Evolutionary conservation across 805 yeast species (phyloP).

Genomic region (Saturnispora bothae): DNA sequence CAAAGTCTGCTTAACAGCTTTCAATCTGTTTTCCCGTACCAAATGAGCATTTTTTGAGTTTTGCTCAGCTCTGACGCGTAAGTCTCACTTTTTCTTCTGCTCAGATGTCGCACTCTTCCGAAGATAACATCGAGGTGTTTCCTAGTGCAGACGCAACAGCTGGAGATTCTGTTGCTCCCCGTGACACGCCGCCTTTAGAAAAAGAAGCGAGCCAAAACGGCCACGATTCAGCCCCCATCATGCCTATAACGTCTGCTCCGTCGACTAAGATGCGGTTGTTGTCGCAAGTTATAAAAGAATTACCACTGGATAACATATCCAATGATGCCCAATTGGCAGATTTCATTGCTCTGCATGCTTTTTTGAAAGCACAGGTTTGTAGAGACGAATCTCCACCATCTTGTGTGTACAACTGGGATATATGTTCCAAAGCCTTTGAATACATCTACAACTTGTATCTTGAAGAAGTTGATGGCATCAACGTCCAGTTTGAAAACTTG

Average conservation of each 20-base stretch:
- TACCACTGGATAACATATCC: neutral
- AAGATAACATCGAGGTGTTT: neutral
- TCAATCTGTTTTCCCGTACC: no score
- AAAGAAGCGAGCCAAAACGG: neutral
- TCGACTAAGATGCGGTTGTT: neutral
- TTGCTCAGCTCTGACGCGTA: neutral
- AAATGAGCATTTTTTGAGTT: no score
- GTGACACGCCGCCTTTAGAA: neutral
- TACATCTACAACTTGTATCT: conserved; percentile 16
- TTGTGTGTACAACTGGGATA: conserved; percentile 23
- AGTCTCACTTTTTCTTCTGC: neutral
- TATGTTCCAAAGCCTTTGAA: conserved; percentile 16
- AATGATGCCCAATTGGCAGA: conserved; percentile 7
- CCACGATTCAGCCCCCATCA: neutral
- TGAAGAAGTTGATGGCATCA: conserved; percentile 15
- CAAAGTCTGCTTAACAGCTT: no score
- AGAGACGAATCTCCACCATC: conserved; percentile 11
- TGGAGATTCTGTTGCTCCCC: neutral
- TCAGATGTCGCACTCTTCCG: neutral
- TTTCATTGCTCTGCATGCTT: conserved; percentile 5
- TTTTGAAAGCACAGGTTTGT: conserved; percentile 1
- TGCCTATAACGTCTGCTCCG: neutral
- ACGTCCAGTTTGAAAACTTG: conserved; percentile 16
- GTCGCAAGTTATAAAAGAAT: neutral
- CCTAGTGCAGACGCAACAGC: neutral